phyloP scores from a whole-genome alignment of 805 yeast species.

The Spathaspora hagerdaliae region DNA sequence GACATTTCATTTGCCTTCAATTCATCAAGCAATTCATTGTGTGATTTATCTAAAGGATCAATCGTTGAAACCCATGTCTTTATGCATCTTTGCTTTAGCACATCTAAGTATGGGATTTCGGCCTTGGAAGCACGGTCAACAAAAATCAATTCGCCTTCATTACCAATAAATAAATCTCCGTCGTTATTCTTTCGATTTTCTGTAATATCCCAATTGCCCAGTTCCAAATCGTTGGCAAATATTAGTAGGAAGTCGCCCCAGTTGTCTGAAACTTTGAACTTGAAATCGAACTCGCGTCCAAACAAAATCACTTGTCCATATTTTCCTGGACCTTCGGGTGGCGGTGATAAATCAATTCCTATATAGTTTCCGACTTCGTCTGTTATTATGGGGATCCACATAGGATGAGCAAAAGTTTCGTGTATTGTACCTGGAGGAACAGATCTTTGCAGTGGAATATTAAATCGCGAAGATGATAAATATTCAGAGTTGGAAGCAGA shows the following conservation, averaged over 20 bases:
- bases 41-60: constrained; percentile 12
- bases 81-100: constrained; percentile 29
- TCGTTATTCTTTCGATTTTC: constrained; percentile 45
- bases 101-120: constrained; percentile 40
- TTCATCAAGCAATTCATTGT: constrained; percentile 12
- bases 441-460: constrained; percentile 49
- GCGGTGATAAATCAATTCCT: constrained; percentile 74
- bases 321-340: constrained; percentile 54
- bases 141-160: constrained; percentile 70
- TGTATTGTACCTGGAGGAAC: constrained; percentile 76
- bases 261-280: constrained; percentile 77
- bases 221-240: constrained; percentile 84
- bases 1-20: constrained; percentile 18
- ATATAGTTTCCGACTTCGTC: constrained; percentile 90
- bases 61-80: constrained; percentile 25
- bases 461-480: constrained; percentile 3
- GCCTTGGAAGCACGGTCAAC: constrained; percentile 54
- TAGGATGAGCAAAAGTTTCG: constrained; percentile 77
- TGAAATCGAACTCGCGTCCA: constrained; percentile 92
- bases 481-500: background rate
- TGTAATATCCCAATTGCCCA: constrained; percentile 72
- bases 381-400: constrained; percentile 89
- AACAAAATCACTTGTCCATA: constrained; percentile 91
- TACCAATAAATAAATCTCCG: constrained; percentile 58
- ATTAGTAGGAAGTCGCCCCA: constrained; percentile 85